These are phyloP conservation scores for Plasmodium adleri DNA, from an alignment of 169 alveolate species.

Conservation along the genomic window DNA sequence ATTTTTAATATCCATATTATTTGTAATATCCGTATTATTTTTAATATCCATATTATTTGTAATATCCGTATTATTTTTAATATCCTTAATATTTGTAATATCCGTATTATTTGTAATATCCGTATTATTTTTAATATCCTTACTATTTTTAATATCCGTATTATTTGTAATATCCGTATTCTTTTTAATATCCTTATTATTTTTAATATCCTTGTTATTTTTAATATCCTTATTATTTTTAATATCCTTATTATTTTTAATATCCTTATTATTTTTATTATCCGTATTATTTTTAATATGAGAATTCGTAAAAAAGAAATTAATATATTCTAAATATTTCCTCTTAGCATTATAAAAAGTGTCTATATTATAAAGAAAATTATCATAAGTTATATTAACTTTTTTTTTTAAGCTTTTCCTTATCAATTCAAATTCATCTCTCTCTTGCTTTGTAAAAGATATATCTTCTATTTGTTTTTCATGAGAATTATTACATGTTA, in stretches of 20 bases:
- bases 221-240: background rate
- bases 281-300: background rate
- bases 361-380: slow-evolving; percentile 33
- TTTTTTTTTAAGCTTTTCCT: slow-evolving; percentile 25
- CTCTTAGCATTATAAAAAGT: slow-evolving; percentile 49
- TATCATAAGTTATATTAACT: slow-evolving; percentile 55
- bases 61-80: no score
- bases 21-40: background rate
- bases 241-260: background rate
- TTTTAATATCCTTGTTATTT: no score
- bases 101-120: no score
- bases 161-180: no score
- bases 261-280: background rate
- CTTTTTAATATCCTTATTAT: no score
- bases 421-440: slow-evolving; percentile 27
- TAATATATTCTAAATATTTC: slow-evolving; percentile 45
- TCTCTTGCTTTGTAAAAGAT: slow-evolving; percentile 36
- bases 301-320: slow-evolving; percentile 27
- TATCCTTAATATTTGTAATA: no score
- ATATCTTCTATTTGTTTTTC: slow-evolving; percentile 21
- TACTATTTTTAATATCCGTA: no score
- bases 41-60: background rate
- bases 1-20: background rate
- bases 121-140: no score
- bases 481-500: slow-evolving; percentile 17